Evolutionary conservation across 129 eudicot species (phyloP), one percentile per base, ranked within the genome.

Genomic region (Tagetes patula): DNA sequence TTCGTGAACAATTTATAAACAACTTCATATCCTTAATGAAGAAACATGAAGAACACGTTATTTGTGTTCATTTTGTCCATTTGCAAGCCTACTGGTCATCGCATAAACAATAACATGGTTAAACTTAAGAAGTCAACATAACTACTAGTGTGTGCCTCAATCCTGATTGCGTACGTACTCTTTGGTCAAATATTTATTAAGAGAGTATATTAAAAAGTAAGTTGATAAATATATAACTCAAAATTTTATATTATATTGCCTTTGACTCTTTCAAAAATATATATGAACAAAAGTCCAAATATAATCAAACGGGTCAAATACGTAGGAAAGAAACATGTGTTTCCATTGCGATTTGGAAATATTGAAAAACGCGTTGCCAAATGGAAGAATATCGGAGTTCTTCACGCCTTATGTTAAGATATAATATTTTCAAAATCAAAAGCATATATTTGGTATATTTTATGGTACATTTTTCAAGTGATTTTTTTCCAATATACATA

Each of bases 351-450:
- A 46, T 65, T 48, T 75, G 79, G 60, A 65, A 64, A 52, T 33
- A 53, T 53, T 65, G 6, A 42, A 65, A 64, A 42, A 53, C 79
- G 79, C 73, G 72, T 75, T 38, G 54, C 50, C 71, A 49, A 11
- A 39, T 75, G 72, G 65, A n/a, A 6, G 65, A n/a, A 6, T 31
- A 50, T 56, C 4, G 42, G 76, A 71, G 76, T 42, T 42, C 76
- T 56, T 71, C 54, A 55, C 67, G 76, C 76, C 76, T 27, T 30
- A 1, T 20, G 3, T 71, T 20, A 39, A 14, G 75, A 52, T 8
- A 33, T 27, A 20, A 2, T 41, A 27, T 8, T 12, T 38, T 60
- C 11, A 9, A 62, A 36, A 37, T 63, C 32, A 37, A 12, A 65
- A 65, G 37, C 53, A 41, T 65, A 65, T 20, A 13, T 41, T n/a